phyloP scores from a whole-genome alignment of 306 rosid genomes.

The Gillenia trifoliata region DNA sequence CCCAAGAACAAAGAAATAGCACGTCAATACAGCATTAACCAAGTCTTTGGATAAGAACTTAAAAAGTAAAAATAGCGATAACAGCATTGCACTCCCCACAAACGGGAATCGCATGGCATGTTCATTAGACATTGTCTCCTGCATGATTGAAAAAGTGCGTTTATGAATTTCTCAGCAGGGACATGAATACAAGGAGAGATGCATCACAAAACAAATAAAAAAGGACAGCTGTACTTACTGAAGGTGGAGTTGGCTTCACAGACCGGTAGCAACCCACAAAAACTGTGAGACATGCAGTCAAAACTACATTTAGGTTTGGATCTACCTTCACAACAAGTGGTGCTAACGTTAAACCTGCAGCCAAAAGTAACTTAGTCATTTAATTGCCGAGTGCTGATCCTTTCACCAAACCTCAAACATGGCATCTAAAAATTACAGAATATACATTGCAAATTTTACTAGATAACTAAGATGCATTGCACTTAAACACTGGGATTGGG shows the following conservation, averaged over 20 bases:
- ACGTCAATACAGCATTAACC: conserved; percentile 94
- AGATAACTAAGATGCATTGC: neutral
- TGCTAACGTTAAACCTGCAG: conserved; percentile 84
- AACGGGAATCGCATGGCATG: conserved; percentile 99
- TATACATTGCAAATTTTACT: neutral
- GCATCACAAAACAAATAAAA: neutral
- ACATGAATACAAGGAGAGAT: neutral
- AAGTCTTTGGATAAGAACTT: conserved; percentile 97
- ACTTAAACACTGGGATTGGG: neutral
- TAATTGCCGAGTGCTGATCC: neutral
- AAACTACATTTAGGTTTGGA: conserved; percentile 80
- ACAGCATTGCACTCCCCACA: conserved; percentile 98
- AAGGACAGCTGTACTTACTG: conserved; percentile 43
- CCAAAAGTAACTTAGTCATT: conserved; percentile 9
- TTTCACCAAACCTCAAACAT: neutral
- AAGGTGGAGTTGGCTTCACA: conserved; percentile 92
- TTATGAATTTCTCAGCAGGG: neutral
- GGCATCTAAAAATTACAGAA: neutral
- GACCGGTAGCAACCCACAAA: conserved; percentile 96
- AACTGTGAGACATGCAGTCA: conserved; percentile 87
- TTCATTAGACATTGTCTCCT: conserved; percentile 99
- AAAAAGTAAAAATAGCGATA: conserved; percentile 90
- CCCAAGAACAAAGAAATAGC: conserved; percentile 95
- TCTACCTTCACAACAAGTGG: conserved; percentile 87
- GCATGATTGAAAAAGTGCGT: conserved; percentile 30